Evolutionary conservation across 2,329 filamentous ascomycete genomes (phyloP).

Genomic region (Xylaria digitata): DNA sequence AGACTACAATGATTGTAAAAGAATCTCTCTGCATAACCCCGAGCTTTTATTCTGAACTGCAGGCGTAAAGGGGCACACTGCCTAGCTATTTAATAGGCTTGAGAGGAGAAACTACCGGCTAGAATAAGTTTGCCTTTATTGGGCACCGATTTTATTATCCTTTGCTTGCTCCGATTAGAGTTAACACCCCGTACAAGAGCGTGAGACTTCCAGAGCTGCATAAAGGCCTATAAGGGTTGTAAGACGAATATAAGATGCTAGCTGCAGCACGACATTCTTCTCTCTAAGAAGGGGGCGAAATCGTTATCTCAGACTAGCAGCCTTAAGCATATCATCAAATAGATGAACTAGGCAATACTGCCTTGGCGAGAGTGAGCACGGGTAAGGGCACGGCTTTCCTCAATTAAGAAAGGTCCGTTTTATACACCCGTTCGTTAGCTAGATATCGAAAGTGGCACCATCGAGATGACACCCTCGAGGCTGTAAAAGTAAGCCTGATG

Average conservation of each 20-base stretch:
- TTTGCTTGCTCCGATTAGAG: not conserved
- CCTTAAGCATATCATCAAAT: not conserved
- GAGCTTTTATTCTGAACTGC: not conserved
- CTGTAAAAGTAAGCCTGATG: not conserved
- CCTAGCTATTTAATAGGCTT: not conserved
- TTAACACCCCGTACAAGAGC: not conserved
- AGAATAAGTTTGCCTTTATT: not conserved
- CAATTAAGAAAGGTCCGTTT: not conserved
- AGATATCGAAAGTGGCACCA: not conserved
- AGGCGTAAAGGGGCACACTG: not conserved
- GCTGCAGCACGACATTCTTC: not conserved
- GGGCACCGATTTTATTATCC: not conserved
- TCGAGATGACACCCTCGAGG: not conserved
- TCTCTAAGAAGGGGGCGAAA: not conserved
- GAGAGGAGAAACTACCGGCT: not conserved
- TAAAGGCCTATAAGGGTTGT: not conserved
- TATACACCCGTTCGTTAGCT: not conserved
- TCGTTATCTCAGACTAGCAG: not conserved
- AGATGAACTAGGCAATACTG: not conserved
- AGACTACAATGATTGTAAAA: not conserved
- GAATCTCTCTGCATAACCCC: not conserved
- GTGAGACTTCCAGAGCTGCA: not conserved
- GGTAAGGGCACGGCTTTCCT: not conserved
- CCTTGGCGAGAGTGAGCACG: not conserved
- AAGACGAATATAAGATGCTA: slow-evolving; percentile 2